These are phyloP conservation scores for Tetrapisispora taiwanensis DNA, from an alignment of 805 yeast species.

Conservation along the genomic window DNA sequence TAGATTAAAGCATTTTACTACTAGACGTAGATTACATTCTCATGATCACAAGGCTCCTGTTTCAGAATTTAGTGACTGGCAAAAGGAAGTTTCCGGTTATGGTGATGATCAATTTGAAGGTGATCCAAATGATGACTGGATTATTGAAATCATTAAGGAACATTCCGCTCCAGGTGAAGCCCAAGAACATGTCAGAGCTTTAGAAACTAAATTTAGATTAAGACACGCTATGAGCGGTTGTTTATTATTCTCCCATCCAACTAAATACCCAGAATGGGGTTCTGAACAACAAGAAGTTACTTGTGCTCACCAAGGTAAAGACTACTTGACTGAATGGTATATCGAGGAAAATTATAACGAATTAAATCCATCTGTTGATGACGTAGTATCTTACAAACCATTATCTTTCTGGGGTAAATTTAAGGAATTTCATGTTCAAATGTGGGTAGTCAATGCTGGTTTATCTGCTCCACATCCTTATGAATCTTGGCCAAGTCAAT, in stretches of 20 bases:
- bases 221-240: slow-evolving; percentile 75
- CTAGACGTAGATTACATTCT: slow-evolving; percentile 65
- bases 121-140: slow-evolving; percentile 76
- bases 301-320: slow-evolving; percentile 60
- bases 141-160: slow-evolving; percentile 58
- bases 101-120: slow-evolving; percentile 71
- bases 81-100: slow-evolving; percentile 68
- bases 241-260: slow-evolving; percentile 64
- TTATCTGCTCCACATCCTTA: slow-evolving; percentile 59
- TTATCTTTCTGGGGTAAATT: slow-evolving; percentile 50
- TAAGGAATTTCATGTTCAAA: slow-evolving; percentile 53
- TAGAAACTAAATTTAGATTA: slow-evolving; percentile 61
- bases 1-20: slow-evolving; percentile 48
- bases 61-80: slow-evolving; percentile 61
- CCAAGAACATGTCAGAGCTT: slow-evolving; percentile 47
- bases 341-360: slow-evolving; percentile 57
- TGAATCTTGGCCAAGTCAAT: slow-evolving; percentile 60
- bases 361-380: slow-evolving; percentile 35
- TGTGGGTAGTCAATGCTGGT: slow-evolving; percentile 71
- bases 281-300: slow-evolving; percentile 80
- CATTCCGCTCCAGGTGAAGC: slow-evolving; percentile 43
- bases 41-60: slow-evolving; percentile 79
- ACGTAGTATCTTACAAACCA: slow-evolving; percentile 42
- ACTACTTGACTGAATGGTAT: slow-evolving; percentile 57
- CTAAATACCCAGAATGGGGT: slow-evolving; percentile 74